Base-by-base conservation (phyloP, 2,329 filamentous ascomycete species). In the Neoscytalidium dimidiatum region DNA sequence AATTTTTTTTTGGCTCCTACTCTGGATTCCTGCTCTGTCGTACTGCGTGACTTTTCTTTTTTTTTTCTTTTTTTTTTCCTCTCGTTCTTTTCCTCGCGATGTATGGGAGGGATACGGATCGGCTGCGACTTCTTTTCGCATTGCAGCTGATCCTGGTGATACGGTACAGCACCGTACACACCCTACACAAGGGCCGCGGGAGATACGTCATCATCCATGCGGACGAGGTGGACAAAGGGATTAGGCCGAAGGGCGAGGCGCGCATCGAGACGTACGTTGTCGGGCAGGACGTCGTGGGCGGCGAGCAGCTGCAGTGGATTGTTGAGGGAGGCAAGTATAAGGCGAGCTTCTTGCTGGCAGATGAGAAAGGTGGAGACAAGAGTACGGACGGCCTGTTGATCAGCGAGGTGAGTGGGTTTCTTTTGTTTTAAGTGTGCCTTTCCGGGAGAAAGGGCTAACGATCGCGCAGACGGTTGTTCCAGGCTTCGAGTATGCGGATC, bases 271-370 rank as follows among this genome's bases (percentile, higher is more conserved):
- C 80, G 6, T 91, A 89, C 69, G 74, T 88, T 3, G 89, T 91
- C 1, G 89, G 88, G 0, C 80, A 79, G 13, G 78, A 88, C 71
- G 77, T 90, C 4, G 79, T 77, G 3, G 75, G 71, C 0, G 88
- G 88, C 0, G 89, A 91, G 79, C 84, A 73, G 72, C 68, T 89
- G 71, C 87, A 90, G 73, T 91, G 88, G 88, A 80, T 90, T 66
- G 88, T 92, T 7, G 86, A 89, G 62, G 88, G 88, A 0, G 88
- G 86, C 4, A 86, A 87, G 73, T 91, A 84, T 72, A 91, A 91
- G 76, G 85, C 84, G 11, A 88, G 83, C 70, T 90, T 84, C 74
- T 71, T 91, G 64, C 73, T 89, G 33, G 80, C 82, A 1, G 81
- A 83, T 60, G 74, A 72, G 9, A 75, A 75, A 48, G 74, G 71